phyloP scores from a whole-genome alignment of 2,329 filamentous ascomycete genomes.

The Ophiostoma pallidulum region DNA sequence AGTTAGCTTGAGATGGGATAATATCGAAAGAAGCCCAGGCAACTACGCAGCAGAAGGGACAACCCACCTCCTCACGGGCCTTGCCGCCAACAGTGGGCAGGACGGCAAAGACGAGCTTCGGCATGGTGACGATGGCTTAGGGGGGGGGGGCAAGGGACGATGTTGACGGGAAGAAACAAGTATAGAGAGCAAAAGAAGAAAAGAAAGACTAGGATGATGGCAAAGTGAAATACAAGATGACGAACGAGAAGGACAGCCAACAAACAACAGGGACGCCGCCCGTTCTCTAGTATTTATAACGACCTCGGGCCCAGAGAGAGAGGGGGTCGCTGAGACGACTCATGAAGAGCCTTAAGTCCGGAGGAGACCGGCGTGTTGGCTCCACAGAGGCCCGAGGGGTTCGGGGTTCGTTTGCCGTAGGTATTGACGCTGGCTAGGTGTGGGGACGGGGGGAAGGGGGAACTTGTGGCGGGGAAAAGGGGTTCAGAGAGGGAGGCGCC shows the following conservation, averaged over 20 bases:
- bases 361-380: neutral
- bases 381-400: neutral
- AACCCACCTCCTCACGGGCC: slow-evolving; percentile 8
- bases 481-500: neutral
- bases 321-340: no score
- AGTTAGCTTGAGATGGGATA: neutral
- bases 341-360: neutral
- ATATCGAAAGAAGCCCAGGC: neutral
- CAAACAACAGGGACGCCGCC: neutral
- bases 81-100: slow-evolving; percentile 11
- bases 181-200: neutral
- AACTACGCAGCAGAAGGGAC: no score
- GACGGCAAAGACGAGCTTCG: slow-evolving; percentile 11
- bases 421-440: neutral
- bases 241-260: neutral
- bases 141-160: neutral
- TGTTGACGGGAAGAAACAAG: neutral
- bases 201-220: no score
- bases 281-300: no score
- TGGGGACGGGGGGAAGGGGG: neutral
- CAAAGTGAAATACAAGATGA: no score
- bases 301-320: neutral
- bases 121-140: neutral
- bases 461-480: neutral
- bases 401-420: slow-evolving; percentile 5